Evolutionary conservation across 23 red algal species (phyloP), one percentile per base, ranked within the genome.

Genomic region (Pyropia yezoensis): DNA sequence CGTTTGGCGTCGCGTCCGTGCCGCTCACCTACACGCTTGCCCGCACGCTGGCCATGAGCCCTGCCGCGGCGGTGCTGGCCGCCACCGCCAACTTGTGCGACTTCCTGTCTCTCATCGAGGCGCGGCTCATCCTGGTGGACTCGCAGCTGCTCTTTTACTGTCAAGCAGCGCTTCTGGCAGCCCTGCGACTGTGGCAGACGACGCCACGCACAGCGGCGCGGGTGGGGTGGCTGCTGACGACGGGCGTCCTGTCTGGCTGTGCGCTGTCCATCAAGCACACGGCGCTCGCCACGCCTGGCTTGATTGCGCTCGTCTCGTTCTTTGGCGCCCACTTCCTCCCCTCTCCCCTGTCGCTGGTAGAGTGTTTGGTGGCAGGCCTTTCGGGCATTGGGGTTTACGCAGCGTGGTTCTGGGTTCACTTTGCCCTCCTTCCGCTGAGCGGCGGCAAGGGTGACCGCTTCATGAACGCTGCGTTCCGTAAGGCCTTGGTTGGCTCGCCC

Each of bases 261-360:
- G 82, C 94, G 1, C 61, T 98, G 28, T 83, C 77, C 75, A 79
- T 90, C 69, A 96, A 96, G 65, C 84, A 77, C 75, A 96, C 91
- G 20, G 91, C 77, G 55, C 78, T 96, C 32, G 91, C 83, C 0
- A 96, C 91, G 23, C 82, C 91, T 9, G 91, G 69, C 52, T 56
- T 89, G 33, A 82, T 79, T 49, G 91, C 76, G 6, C 67, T 96
- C 52, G 83, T 89, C 18, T 98, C 85, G 12, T 79, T 98, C 63
- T 90, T 85, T 69, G 86, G 75, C 27, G 57, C 74, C 4, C 74
- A 83, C 62, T 83, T 90, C 56, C 61, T 79, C 12, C 63, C 73
- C 16, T 54, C 76, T 7, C 71, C 75, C 2, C 59, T 90, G 26
- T 70, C 86, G 33, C 60, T 90, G 33, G 21, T 81, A 0, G 86